Evolutionary conservation across 2,329 filamentous ascomycete genomes (phyloP), one percentile per base, ranked within the genome.

Genomic region (Sporothrix humicola): DNA sequence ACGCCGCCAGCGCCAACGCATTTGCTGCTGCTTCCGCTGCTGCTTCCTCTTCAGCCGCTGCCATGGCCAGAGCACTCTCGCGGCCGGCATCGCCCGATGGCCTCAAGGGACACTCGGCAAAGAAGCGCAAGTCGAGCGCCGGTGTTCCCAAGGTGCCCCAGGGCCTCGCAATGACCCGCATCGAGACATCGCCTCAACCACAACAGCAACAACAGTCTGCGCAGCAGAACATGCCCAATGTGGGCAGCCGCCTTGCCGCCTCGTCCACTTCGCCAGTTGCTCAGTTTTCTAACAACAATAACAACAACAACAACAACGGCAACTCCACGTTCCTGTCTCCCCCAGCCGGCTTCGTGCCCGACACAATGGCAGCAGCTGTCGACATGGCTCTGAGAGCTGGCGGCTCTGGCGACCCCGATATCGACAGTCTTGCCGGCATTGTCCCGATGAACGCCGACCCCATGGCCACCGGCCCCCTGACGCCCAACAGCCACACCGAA

Each of bases 91-190:
- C 94, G 0, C 93, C 93, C 0, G 87, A 83, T 68, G 88, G 86
- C 15, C 86, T 90, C 71, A 83, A 86, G 46, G 92, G 90, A 0
- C 92, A 92, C 1, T 86, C 86, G 48, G 87, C 89, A 59, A 97
- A 97, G 85, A 94, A 94, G 83, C 88, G 94, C 76, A 97, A 97
- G 81, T 90, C 91, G 6, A 94, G 91, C 80, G 87, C 54, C 0
- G 74, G 87, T 56, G 88, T 89, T 17, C 82, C 85, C 48, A 93
- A 93, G 80, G 84, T 97, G 15, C 92, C 93, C 0, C 90, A 88
- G 20, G 90, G 89, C 17, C 82, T 97, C 77, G 88, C 91, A 8
- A 97, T 97, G 94, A 97, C 94, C 1, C 90, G 90, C 72, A 85
- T 96, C 50, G 92, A 96, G 77, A 90, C 89, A 1, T 84, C 81